A percentile compares a stretch with the other conserved stretches of the same genome.
These are phyloP conservation scores for Kodamaea laetipori DNA, from an alignment of 805 yeast species.

Conservation along the genomic window DNA sequence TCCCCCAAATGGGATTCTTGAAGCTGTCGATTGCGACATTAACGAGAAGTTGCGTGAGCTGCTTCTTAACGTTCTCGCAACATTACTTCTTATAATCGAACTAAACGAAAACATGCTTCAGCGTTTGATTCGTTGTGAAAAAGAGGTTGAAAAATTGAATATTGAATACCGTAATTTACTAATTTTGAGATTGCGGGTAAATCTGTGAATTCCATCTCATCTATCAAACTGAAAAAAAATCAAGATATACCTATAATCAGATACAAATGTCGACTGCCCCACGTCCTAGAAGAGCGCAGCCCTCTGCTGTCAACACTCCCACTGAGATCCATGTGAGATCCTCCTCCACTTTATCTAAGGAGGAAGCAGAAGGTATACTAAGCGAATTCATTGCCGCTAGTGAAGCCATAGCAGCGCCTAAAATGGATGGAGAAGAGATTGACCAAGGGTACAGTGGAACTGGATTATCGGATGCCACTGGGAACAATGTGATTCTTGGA, in stretches of 20 bases:
- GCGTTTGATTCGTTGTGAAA: not conserved
- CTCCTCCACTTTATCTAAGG: conserved; percentile 32
- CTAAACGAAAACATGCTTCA: conserved; percentile 6
- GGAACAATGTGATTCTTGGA: conserved; percentile 47
- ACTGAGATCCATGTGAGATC: conserved; percentile 39
- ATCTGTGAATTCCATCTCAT: conserved; percentile 10
- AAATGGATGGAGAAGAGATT: conserved; percentile 27
- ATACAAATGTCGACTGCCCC: conserved; percentile 26
- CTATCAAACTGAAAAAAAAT: conserved; percentile 4
- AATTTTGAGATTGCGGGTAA: not conserved
- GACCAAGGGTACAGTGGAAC: conserved; percentile 25
- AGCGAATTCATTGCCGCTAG: conserved; percentile 44
- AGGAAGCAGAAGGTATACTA: conserved; percentile 48
- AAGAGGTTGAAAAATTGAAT: conserved; percentile 6
- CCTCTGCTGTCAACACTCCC: conserved; percentile 52
- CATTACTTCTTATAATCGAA: conserved; percentile 11
- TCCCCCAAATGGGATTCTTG: conserved; percentile 5
- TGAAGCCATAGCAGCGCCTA: conserved; percentile 35
- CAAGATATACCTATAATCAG: not conserved
- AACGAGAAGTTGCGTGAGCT: conserved; percentile 14
- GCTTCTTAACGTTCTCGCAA: conserved; percentile 8
- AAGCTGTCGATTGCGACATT: conserved; percentile 15
- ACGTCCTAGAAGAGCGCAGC: conserved; percentile 44
- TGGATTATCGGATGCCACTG: conserved; percentile 35
- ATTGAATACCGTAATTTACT: conserved; percentile 8